Evolutionary conservation across 1,139 yeast species (phyloP).

Genomic region (Hemisphaericaspora subhashii): DNA sequence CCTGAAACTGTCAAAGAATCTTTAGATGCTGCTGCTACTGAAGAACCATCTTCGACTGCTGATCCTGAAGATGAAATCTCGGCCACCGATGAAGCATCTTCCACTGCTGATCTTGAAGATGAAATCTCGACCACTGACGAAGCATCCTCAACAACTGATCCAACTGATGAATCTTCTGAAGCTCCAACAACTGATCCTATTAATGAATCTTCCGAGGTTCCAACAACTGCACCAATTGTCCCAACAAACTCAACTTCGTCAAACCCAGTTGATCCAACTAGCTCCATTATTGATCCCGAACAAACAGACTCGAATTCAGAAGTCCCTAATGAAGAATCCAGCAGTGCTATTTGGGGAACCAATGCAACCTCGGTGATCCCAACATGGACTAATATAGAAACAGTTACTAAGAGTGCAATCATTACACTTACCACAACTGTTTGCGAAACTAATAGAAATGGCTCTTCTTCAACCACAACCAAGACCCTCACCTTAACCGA

Average conservation of each 20-base stretch:
- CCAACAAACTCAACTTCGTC: constrained; percentile 2
- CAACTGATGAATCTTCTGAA: constrained; percentile 3
- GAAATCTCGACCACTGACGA: not conserved
- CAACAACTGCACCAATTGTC: not conserved
- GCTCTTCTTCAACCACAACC: constrained; percentile 4
- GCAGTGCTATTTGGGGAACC: not conserved
- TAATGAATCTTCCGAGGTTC: not conserved
- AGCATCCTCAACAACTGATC: not conserved
- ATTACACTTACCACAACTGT: constrained; percentile 5
- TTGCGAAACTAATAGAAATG: constrained; percentile 6
- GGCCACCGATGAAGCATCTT: not conserved
- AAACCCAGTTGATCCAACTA: not conserved
- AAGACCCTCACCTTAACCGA: constrained; percentile 7
- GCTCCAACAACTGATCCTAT: constrained; percentile 8
- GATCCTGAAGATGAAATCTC: not conserved
- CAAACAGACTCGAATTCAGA: not conserved
- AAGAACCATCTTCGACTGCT: not conserved
- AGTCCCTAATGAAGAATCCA: not conserved
- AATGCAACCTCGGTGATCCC: not conserved
- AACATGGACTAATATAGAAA: constrained; percentile 9
- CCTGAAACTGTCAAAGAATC: constrained; percentile 31
- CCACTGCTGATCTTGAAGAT: not conserved
- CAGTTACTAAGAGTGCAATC: constrained; percentile 6
- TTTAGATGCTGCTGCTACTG: constrained; percentile 31
- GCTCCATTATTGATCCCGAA: not conserved